Evolutionary conservation across 2,329 filamentous ascomycete species (phyloP).

Genomic region (Thielaviopsis musarum): DNA sequence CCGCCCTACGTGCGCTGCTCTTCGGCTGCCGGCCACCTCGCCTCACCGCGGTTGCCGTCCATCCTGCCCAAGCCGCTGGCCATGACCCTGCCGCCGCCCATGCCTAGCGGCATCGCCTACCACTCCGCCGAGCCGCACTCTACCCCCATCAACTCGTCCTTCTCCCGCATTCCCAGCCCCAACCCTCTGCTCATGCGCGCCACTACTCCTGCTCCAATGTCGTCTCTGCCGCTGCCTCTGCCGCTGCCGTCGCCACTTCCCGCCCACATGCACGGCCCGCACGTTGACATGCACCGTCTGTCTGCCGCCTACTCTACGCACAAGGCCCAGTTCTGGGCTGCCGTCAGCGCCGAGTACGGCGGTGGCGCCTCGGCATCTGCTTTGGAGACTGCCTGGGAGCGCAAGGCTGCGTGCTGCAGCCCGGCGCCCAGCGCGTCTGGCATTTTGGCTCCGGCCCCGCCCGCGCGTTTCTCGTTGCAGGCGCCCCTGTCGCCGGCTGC

Average conservation of each 20-base stretch:
- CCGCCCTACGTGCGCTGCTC: slow-evolving; percentile 5
- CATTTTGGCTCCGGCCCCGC: background rate
- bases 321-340: slow-evolving; percentile 55
- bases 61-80: slow-evolving; percentile 50
- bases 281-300: slow-evolving; percentile 49
- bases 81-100: slow-evolving; percentile 26
- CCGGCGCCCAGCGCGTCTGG: background rate
- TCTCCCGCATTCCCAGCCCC: slow-evolving; percentile 9
- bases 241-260: slow-evolving; percentile 19
- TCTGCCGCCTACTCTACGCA: slow-evolving; percentile 54
- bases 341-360: slow-evolving; percentile 57
- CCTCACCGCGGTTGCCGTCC: slow-evolving; percentile 36
- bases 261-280: slow-evolving; percentile 19
- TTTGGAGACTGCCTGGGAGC: slow-evolving; percentile 55
- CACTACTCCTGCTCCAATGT: slow-evolving; percentile 22
- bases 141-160: slow-evolving; percentile 18
- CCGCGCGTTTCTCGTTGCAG: slow-evolving; percentile 14
- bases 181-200: slow-evolving; percentile 23
- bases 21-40: slow-evolving; percentile 17
- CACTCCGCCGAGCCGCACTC: slow-evolving; percentile 28
- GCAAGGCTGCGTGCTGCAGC: slow-evolving; percentile 12
- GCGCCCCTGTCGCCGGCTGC: slow-evolving; percentile 37
- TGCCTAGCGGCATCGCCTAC: slow-evolving; percentile 21
- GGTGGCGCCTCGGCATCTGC: slow-evolving; percentile 40
- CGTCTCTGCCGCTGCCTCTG: slow-evolving; percentile 32